Percentiles rank a stretch among this genome's conserved stretches.
These are phyloP conservation scores for Capillidium rhysosporum DNA, from an alignment of 371 early-diverging fungal genomes.

Conservation along the genomic window DNA sequence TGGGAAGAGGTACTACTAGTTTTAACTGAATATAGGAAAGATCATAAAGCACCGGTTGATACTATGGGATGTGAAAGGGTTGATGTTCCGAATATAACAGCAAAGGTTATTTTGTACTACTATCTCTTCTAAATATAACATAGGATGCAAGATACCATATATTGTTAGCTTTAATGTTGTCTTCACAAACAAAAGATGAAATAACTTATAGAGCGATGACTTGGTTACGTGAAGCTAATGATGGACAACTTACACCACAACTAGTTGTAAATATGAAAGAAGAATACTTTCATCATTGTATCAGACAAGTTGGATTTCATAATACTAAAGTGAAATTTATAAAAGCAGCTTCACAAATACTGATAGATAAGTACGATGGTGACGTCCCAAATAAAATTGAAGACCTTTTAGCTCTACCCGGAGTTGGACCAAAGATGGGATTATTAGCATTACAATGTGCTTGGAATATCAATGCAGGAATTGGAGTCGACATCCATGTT, in stretches of 20 bases:
- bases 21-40: slow-evolving; percentile 36
- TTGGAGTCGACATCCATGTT: slow-evolving; percentile 98
- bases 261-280: slow-evolving; percentile 30
- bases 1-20: slow-evolving; percentile 46
- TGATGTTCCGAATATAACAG: slow-evolving; percentile 25
- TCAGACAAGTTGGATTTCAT: slow-evolving; percentile 83
- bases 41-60: slow-evolving; percentile 78
- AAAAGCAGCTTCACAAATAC: slow-evolving; percentile 48
- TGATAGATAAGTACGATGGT: slow-evolving; percentile 43
- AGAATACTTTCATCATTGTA: slow-evolving; percentile 39
- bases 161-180: slow-evolving; percentile 78
- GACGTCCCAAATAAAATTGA: slow-evolving; percentile 77
- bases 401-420: slow-evolving; percentile 62
- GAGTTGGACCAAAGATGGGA: slow-evolving; percentile 98
- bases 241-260: slow-evolving; percentile 38
- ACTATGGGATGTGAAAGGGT: slow-evolving; percentile 79
- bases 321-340: slow-evolving; percentile 61
- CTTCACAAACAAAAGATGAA: slow-evolving; percentile 92
- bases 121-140: not conserved
- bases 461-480: slow-evolving; percentile 74
- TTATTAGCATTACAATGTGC: slow-evolving; percentile 67
- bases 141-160: slow-evolving; percentile 67
- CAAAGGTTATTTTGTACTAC: slow-evolving; percentile 12
- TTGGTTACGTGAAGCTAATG: slow-evolving; percentile 24
- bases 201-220: slow-evolving; percentile 62